Conservation (phyloP, 2,329 filamentous ascomycete genomes). For the Dothideomycetes sp. region DNA sequence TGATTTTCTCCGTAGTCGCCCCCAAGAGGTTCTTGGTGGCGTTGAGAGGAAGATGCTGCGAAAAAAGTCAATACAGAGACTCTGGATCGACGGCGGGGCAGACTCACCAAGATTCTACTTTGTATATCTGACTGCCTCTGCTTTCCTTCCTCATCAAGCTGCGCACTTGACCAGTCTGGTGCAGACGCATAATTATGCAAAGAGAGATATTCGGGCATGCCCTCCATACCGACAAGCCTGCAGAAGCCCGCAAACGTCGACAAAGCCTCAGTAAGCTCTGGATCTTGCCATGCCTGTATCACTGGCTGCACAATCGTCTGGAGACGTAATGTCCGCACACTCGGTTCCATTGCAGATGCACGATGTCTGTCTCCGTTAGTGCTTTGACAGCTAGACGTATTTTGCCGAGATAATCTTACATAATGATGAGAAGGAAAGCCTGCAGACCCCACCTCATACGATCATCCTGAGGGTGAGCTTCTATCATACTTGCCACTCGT, state of each 20-base stretch:
- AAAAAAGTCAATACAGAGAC: too few relatives aligned
- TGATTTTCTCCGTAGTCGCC: constrained; percentile 81
- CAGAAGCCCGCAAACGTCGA: constrained; percentile 71
- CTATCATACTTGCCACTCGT: constrained; percentile 70
- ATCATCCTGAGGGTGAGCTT: constrained; percentile 63
- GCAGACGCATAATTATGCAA: constrained; percentile 62
- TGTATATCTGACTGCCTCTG: constrained; percentile 69
- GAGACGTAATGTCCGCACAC: constrained; percentile 61
- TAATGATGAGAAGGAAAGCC: constrained; percentile 87
- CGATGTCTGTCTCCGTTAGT: constrained; percentile 45
- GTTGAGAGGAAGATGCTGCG: constrained; percentile 61
- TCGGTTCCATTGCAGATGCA: constrained; percentile 60
- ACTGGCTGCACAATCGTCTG: constrained; percentile 73
- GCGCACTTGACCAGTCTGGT: constrained; percentile 69
- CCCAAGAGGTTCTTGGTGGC: constrained; percentile 86
- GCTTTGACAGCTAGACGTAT: not conserved
- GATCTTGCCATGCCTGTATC: constrained; percentile 66
- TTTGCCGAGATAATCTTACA: constrained; percentile 21
- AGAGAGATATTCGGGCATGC: constrained; percentile 69
- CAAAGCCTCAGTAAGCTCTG: constrained; percentile 56
- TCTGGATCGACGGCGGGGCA: too few relatives aligned
- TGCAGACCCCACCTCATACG: constrained; percentile 77
- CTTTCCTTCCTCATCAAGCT: constrained; percentile 69
- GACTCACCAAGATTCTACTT: constrained; percentile 46
- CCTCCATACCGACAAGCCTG: constrained; percentile 64